phyloP scores from a whole-genome alignment of 345 rosid genomes.

The Cardamine chenopodiifolia region DNA sequence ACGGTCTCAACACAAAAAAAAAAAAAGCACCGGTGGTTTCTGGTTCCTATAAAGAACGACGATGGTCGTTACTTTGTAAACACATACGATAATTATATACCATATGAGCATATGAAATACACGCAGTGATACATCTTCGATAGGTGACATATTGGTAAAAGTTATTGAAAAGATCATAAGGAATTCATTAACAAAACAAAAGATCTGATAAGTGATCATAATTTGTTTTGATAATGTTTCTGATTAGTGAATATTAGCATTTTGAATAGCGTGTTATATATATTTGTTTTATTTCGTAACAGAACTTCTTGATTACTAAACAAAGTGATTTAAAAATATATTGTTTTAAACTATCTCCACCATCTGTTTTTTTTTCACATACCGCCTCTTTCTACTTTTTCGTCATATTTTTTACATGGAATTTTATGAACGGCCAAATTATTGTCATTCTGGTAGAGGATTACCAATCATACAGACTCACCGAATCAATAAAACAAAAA shows the following conservation, averaged over 20 bases:
- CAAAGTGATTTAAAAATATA: no score
- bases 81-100: background rate
- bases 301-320: background rate
- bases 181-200: no score
- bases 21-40: background rate
- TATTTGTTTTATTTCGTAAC: background rate
- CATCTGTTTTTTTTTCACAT: background rate
- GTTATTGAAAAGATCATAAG: background rate
- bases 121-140: background rate
- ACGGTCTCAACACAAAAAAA: background rate
- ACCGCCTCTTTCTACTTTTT: background rate
- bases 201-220: background rate
- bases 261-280: background rate
- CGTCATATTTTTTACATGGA: background rate
- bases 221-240: background rate
- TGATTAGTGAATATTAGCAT: background rate
- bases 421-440: background rate
- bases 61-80: background rate
- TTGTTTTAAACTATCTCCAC: background rate
- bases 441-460: slow-evolving; percentile 17
- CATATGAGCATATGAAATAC: background rate
- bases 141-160: background rate
- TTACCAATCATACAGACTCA: slow-evolving; percentile 30
- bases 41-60: background rate
- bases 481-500: background rate